Evolutionary conservation across 148 eudicot species (phyloP).

Genomic region (Nepenthes mirabilis): DNA sequence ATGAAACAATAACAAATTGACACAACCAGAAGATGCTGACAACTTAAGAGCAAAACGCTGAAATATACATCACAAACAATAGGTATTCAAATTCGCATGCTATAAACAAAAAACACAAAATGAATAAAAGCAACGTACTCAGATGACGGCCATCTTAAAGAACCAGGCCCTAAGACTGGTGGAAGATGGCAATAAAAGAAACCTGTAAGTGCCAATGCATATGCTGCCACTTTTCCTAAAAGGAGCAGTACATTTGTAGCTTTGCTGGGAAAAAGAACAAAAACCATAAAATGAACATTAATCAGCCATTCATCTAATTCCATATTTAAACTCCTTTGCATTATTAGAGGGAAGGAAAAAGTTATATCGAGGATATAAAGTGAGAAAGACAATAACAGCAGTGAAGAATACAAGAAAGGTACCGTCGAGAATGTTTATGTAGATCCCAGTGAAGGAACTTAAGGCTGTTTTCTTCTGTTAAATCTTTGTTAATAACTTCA

Average conservation of each 20-base stretch:
- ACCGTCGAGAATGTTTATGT: slow-evolving; percentile 54
- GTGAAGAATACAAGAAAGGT: slow-evolving; percentile 7
- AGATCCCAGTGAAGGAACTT: slow-evolving; percentile 65
- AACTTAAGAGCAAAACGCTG: neutral
- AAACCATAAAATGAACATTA: neutral
- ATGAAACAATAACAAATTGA: too few relatives aligned
- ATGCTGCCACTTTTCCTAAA: slow-evolving; percentile 75
- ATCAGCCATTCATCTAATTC: neutral
- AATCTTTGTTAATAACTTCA: slow-evolving; percentile 39
- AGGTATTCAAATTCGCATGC: neutral
- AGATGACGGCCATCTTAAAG: slow-evolving; percentile 19
- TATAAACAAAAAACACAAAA: neutral
- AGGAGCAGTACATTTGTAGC: slow-evolving; percentile 55
- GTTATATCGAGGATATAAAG: neutral
- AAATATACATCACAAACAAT: neutral
- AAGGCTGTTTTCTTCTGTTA: slow-evolving; percentile 39
- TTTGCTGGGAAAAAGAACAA: slow-evolving; percentile 6
- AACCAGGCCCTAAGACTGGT: slow-evolving; percentile 29
- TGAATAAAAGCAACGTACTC: slow-evolving; percentile 33
- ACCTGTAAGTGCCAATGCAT: slow-evolving; percentile 74
- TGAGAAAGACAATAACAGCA: neutral
- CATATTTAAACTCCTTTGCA: neutral
- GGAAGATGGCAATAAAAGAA: slow-evolving; percentile 62
- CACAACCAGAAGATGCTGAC: neutral
- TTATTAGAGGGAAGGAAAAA: neutral